Percentiles rank a stretch among this genome's conserved stretches.
Evolutionary conservation across 768 basidiomycete species (phyloP).

Genomic region (Calocera viscosa): DNA sequence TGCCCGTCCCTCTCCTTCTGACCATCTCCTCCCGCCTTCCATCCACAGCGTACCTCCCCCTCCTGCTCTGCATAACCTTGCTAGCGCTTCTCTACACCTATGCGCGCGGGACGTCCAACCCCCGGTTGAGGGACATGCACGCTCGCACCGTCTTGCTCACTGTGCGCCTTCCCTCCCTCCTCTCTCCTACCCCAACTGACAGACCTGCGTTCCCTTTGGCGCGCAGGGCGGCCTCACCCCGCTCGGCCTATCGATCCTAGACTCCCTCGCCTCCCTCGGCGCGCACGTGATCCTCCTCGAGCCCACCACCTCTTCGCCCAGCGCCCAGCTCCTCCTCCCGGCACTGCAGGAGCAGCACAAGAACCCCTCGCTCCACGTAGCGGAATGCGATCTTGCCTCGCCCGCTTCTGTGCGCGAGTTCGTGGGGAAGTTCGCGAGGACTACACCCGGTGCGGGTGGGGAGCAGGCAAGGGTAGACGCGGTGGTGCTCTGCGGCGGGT

Average conservation of each 20-base stretch:
- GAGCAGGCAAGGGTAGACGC: conserved; percentile 60
- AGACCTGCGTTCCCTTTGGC: neutral
- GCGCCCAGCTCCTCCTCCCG: conserved; percentile 41
- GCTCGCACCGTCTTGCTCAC: conserved; percentile 58
- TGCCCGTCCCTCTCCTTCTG: neutral
- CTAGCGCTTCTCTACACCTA: neutral
- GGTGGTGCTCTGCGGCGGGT: conserved; percentile 67
- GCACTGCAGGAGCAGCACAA: conserved; percentile 54
- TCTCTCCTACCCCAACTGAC: neutral
- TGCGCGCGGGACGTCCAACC: conserved; percentile 18
- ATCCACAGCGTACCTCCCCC: neutral
- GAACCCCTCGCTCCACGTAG: conserved; percentile 69
- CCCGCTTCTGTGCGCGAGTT: conserved; percentile 57
- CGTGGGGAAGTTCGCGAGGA: conserved; percentile 52
- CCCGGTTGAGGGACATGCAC: conserved; percentile 61
- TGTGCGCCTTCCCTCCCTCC: conserved; percentile 31
- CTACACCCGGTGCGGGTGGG: conserved; percentile 26
- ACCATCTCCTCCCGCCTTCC: neutral
- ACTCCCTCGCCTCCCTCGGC: conserved; percentile 55
- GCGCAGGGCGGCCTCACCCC: conserved; percentile 65
- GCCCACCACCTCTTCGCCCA: conserved; percentile 38
- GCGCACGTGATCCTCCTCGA: conserved; percentile 70
- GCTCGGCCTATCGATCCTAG: conserved; percentile 53
- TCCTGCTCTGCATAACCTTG: neutral
- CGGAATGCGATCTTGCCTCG: conserved; percentile 59